Conservation (phyloP, 2,329 filamentous ascomycete genomes). For the Colletotrichum tofieldiae region DNA sequence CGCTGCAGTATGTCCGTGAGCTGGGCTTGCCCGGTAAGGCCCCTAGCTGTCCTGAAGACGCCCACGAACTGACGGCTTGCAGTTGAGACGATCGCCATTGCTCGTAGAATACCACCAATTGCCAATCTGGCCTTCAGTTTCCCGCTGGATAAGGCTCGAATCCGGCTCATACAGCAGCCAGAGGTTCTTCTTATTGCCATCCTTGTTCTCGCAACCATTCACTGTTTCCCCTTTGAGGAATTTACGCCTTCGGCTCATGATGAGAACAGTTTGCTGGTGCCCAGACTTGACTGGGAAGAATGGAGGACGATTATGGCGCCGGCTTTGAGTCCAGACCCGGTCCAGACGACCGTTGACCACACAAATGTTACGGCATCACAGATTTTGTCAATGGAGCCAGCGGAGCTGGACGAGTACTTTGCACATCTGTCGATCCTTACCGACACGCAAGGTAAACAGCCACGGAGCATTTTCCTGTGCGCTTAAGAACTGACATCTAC, state of each 20-base stretch:
- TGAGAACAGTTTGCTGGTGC: slow-evolving; percentile 59
- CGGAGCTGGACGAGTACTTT: slow-evolving; percentile 78
- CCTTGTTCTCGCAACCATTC: slow-evolving; percentile 82
- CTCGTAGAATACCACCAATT: slow-evolving; percentile 68
- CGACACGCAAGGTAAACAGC: slow-evolving; percentile 54
- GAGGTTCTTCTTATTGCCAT: slow-evolving; percentile 82
- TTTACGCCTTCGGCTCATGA: slow-evolving; percentile 62
- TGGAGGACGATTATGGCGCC: slow-evolving; percentile 73
- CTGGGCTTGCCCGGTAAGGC: slow-evolving; percentile 81
- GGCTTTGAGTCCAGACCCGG: slow-evolving; percentile 46
- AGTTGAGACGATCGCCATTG: slow-evolving; percentile 58
- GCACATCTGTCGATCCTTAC: slow-evolving; percentile 54
- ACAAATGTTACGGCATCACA: slow-evolving; percentile 73
- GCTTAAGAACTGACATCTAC: slow-evolving; percentile 3
- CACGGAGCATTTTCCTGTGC: slow-evolving; percentile 46
- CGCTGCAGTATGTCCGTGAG: slow-evolving; percentile 79
- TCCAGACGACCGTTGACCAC: slow-evolving; percentile 55
- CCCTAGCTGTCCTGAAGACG: neutral
- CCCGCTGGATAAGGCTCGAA: slow-evolving; percentile 61
- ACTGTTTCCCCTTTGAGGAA: slow-evolving; percentile 82
- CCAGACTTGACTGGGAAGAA: slow-evolving; percentile 78
- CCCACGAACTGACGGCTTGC: neutral
- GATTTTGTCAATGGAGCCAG: slow-evolving; percentile 72
- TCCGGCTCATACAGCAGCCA: slow-evolving; percentile 73
- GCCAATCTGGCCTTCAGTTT: slow-evolving; percentile 72